Conservation (phyloP, 2,329 filamentous ascomycete species). For the Trichoderma asperellum region DNA sequence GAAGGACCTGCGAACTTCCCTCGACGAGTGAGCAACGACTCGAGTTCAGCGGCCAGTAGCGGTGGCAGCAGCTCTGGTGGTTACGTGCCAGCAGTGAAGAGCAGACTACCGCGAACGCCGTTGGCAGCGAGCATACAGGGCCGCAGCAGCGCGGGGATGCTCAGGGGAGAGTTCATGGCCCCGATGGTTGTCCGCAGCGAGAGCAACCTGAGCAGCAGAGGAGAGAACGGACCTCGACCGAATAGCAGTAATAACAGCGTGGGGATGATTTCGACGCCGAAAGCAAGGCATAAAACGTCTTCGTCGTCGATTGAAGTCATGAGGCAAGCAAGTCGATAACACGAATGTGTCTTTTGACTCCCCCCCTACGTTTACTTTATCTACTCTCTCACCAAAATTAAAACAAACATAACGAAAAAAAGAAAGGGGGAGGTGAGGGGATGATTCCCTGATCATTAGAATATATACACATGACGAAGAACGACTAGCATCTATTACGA, state of each 20-base stretch:
- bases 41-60: slow-evolving; percentile 36
- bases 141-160: slow-evolving; percentile 32
- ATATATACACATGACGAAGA: background rate
- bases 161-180: slow-evolving; percentile 31
- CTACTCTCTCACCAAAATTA: background rate
- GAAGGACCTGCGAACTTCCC: slow-evolving; percentile 50
- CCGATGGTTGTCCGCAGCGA: slow-evolving; percentile 45
- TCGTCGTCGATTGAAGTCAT: slow-evolving; percentile 21
- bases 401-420: background rate
- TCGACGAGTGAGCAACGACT: slow-evolving; percentile 49
- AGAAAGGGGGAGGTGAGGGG: background rate
- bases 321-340: slow-evolving; percentile 21
- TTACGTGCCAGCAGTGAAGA: slow-evolving; percentile 38
- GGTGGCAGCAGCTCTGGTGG: slow-evolving; percentile 19
- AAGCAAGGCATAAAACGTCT: slow-evolving; percentile 22
- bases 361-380: background rate
- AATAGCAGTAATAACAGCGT: slow-evolving; percentile 30
- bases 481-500: background rate
- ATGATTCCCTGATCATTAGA: background rate
- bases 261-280: slow-evolving; percentile 13
- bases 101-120: slow-evolving; percentile 47
- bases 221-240: slow-evolving; percentile 41
- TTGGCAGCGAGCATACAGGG: slow-evolving; percentile 36
- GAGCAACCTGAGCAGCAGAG: slow-evolving; percentile 44
- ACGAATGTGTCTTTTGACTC: background rate